Percentiles rank a stretch among this genome's conserved stretches.
Conservation (phyloP, 208 protist genomes). For the Acanthamoeba triangularis region DNA sequence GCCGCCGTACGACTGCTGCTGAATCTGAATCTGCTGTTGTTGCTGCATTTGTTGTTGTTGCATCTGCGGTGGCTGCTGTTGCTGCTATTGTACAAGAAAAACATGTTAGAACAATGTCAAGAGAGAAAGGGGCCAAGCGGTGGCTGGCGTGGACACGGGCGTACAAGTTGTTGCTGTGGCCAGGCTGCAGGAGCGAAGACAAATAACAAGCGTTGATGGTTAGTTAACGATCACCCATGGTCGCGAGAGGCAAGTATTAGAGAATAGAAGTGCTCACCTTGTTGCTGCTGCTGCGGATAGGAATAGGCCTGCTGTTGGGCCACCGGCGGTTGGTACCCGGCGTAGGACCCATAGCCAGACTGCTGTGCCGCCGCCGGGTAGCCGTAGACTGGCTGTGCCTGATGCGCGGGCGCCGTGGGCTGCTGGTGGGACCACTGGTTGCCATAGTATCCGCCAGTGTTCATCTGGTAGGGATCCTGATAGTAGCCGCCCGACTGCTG, state of each 20-base stretch:
- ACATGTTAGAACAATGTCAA: not conserved
- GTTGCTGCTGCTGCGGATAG: constrained; percentile 1
- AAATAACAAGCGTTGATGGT: not conserved
- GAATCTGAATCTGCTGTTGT: not conserved
- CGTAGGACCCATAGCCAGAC: not conserved
- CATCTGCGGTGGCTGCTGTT: no score
- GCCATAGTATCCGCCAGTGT: not conserved
- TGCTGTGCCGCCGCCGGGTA: not conserved
- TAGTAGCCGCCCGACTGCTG: constrained; percentile 1
- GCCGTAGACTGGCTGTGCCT: not conserved
- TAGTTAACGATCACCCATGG: not conserved
- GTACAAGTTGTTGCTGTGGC: constrained; percentile 18
- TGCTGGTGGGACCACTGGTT: not conserved
- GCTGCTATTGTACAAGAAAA: not conserved
- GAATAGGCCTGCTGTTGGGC: constrained; percentile 25
- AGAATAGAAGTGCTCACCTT: not conserved
- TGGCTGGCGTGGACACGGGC: not conserved
- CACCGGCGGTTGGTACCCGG: constrained; percentile 2
- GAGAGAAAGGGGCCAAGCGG: not conserved
- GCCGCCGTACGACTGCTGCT: not conserved
- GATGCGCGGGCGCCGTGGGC: not conserved
- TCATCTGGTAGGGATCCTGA: not conserved
- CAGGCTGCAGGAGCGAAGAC: not conserved
- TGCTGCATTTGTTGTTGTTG: not conserved
- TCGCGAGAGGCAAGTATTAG: not conserved